Percentiles rank a stretch among this genome's conserved stretches.
Evolutionary conservation across 2,329 filamentous ascomycete genomes (phyloP).

Genomic region (Botryotinia calthae): DNA sequence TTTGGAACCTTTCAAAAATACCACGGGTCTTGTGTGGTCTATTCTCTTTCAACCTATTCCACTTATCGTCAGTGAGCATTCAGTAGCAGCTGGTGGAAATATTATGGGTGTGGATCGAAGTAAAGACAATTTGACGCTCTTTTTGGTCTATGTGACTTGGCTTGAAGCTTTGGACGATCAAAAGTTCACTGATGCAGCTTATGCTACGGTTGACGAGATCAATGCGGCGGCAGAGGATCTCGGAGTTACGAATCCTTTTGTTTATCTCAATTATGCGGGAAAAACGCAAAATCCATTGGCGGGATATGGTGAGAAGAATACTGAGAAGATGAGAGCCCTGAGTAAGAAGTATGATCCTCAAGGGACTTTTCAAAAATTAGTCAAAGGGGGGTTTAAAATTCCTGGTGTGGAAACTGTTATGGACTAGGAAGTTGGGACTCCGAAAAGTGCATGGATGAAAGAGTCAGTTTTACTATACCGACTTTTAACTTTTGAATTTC

Average conservation of each 20-base stretch:
- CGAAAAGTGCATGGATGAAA: background rate
- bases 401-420: background rate
- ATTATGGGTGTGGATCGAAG: background rate
- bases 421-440: background rate
- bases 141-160: background rate
- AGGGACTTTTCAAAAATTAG: constrained; percentile 33
- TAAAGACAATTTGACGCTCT: background rate
- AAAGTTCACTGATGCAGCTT: constrained; percentile 9
- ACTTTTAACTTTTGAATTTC: background rate
- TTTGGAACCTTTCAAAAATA: background rate
- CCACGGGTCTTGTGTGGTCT: background rate
- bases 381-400: constrained; percentile 35
- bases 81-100: background rate
- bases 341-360: constrained; percentile 34
- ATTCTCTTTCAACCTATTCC: background rate
- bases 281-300: constrained; percentile 17
- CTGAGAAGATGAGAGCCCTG: constrained; percentile 25
- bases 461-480: background rate
- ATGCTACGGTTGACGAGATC: background rate
- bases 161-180: constrained; percentile 1
- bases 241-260: background rate
- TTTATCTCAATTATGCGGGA: constrained; percentile 23
- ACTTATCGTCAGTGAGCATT: background rate
- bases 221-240: background rate
- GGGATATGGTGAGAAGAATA: constrained; percentile 21